These are phyloP conservation scores for Cubamyces sp. DNA, from an alignment of 768 basidiomycete genomes.

Conservation along the genomic window DNA sequence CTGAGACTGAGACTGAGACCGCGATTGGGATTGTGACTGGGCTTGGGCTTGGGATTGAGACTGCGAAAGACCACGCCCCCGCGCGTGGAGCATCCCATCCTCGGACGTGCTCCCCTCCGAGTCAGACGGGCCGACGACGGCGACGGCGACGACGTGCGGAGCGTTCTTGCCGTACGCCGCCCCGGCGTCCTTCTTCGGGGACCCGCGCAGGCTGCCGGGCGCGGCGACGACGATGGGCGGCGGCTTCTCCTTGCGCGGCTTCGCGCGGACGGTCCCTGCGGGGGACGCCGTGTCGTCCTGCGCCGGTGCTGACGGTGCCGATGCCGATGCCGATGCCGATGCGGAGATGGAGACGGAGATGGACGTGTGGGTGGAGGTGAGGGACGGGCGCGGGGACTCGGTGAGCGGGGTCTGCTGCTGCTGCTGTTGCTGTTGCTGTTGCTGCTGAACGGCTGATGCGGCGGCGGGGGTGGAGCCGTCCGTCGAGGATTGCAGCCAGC, in stretches of 20 bases:
- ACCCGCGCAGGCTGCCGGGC: not conserved
- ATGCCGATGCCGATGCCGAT: not conserved
- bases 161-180: not conserved
- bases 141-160: constrained; percentile 5
- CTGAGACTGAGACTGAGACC: not conserved
- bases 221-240: constrained; percentile 23
- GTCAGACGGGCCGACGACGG: not conserved
- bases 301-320: not conserved
- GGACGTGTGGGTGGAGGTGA: no score
- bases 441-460: not conserved
- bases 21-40: not conserved
- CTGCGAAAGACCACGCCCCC: constrained; percentile 5
- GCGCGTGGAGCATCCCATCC: not conserved
- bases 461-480: constrained; percentile 3
- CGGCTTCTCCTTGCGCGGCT: constrained; percentile 24
- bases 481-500: constrained; percentile 20
- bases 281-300: not conserved
- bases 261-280: constrained; percentile 14
- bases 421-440: not conserved
- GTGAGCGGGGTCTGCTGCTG: not conserved
- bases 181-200: not conserved
- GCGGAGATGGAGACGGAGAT: no score
- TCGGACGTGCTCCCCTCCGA: constrained; percentile 8
- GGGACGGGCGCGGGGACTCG: not conserved
- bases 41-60: not conserved